Conservation (phyloP, 2,329 filamentous ascomycete species). For the Fonsecaea nubica region DNA sequence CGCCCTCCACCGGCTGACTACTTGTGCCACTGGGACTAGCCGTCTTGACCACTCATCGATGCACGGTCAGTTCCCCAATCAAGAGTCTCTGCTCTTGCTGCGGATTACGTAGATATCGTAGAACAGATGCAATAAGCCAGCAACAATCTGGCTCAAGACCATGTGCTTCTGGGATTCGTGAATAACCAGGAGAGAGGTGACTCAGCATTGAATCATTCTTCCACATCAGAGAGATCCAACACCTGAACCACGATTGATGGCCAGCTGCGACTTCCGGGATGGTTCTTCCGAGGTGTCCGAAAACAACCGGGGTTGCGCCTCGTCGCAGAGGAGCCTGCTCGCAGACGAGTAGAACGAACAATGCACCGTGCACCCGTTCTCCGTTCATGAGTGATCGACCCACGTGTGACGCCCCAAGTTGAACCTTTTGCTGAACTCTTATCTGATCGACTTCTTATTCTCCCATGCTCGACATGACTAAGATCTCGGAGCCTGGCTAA, state of each 20-base stretch:
- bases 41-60: constrained; percentile 29
- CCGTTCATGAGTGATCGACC: neutral
- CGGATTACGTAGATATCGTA: constrained; percentile 13
- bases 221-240: neutral
- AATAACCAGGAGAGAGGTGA: constrained; percentile 25
- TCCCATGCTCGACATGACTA: neutral
- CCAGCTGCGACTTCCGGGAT: constrained; percentile 3
- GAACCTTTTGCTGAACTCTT: neutral
- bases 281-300: constrained; percentile 21
- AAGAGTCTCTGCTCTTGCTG: constrained; percentile 7
- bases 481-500: neutral
- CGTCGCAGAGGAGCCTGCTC: neutral
- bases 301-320: constrained; percentile 16
- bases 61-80: constrained; percentile 30
- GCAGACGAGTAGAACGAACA: too few species aligned
- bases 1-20: constrained; percentile 27
- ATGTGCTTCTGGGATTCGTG: constrained; percentile 27
- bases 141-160: constrained; percentile 16
- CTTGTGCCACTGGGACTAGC: constrained; percentile 8
- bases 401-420: neutral
- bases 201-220: constrained; percentile 24
- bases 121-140: constrained; percentile 22
- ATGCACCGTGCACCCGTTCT: neutral
- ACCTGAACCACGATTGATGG: neutral
- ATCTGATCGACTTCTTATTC: neutral